These are phyloP conservation scores for Fragilariopsis cylindrus DNA, from an alignment of 108 stramenopile genomes.

Conservation along the genomic window DNA sequence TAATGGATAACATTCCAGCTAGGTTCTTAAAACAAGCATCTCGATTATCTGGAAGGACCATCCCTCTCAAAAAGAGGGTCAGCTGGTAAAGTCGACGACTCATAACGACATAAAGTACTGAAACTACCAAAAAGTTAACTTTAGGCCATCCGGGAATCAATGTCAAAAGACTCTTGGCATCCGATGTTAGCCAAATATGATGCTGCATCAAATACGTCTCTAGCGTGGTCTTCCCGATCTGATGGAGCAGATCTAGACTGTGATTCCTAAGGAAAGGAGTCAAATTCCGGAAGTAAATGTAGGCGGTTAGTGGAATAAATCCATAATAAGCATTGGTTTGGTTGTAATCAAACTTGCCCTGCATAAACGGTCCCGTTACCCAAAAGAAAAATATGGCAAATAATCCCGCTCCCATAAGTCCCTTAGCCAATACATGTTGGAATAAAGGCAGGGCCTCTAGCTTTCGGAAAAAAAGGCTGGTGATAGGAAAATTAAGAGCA, in stretches of 20 bases:
- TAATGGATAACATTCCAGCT: slow-evolving; percentile 33
- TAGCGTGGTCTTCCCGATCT: slow-evolving; percentile 95
- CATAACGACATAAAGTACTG: slow-evolving; percentile 57
- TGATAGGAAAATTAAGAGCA: slow-evolving; percentile 89
- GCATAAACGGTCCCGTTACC: slow-evolving; percentile 75
- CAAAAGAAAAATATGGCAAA: slow-evolving; percentile 64
- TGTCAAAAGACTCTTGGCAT: slow-evolving; percentile 78
- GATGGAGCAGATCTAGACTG: slow-evolving; percentile 85
- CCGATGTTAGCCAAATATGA: slow-evolving; percentile 94
- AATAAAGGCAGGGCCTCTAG: slow-evolving; percentile 63
- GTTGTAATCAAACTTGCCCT: slow-evolving; percentile 90
- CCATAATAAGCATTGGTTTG: slow-evolving; percentile 94
- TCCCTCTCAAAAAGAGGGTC: slow-evolving; percentile 67
- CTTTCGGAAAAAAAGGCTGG: slow-evolving; percentile 83
- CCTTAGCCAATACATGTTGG: slow-evolving; percentile 42
- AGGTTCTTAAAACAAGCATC: slow-evolving; percentile 55
- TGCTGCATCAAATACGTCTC: slow-evolving; percentile 99
- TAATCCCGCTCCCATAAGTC: slow-evolving; percentile 53
- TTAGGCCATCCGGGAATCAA: slow-evolving; percentile 82
- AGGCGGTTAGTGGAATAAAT: slow-evolving; percentile 88
- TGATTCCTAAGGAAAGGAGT: slow-evolving; percentile 82
- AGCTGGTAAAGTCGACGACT: slow-evolving; percentile 65
- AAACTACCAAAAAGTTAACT: slow-evolving; percentile 74
- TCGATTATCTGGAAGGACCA: slow-evolving; percentile 70
- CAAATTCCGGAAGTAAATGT: slow-evolving; percentile 94